A percentile compares a stretch with the other conserved stretches of the same genome.
phyloP scores from a whole-genome alignment of 352 stramenopile species.

The Aphanomyces euteiches region DNA sequence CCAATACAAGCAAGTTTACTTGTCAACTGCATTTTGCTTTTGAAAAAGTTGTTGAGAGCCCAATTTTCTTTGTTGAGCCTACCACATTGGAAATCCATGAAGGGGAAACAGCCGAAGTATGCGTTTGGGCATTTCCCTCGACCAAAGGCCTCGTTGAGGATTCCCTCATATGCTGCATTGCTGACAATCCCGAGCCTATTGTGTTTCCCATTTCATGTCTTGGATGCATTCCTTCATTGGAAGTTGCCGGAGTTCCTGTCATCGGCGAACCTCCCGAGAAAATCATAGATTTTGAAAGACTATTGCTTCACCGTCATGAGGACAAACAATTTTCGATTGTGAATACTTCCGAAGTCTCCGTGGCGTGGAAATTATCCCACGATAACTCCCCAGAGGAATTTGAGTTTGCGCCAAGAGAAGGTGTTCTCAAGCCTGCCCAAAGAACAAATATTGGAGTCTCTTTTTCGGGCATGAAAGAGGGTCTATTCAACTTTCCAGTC shows the following conservation, averaged over 20 bases:
- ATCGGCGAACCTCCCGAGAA: slow-evolving; percentile 38
- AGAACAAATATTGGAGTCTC: slow-evolving; percentile 53
- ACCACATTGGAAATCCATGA: slow-evolving; percentile 65
- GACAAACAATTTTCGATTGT: slow-evolving; percentile 84
- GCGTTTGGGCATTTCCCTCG: slow-evolving; percentile 87
- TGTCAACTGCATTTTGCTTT: slow-evolving; percentile 64
- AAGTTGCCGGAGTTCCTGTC: slow-evolving; percentile 47
- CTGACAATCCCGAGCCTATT: slow-evolving; percentile 88
- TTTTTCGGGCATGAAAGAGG: slow-evolving; percentile 68
- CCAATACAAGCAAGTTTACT: slow-evolving; percentile 79
- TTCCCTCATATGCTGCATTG: slow-evolving; percentile 83
- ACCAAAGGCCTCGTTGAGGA: slow-evolving; percentile 62
- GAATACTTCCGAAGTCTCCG: slow-evolving; percentile 73
- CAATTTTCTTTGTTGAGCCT: slow-evolving; percentile 75
- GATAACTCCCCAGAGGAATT: slow-evolving; percentile 56
- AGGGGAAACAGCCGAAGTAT: slow-evolving; percentile 88
- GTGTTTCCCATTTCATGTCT: slow-evolving; percentile 82
- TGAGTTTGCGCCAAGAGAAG: slow-evolving; percentile 63
- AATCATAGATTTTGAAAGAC: slow-evolving; percentile 87
- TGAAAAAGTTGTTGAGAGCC: slow-evolving; percentile 31
- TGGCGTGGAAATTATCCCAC: slow-evolving; percentile 59
- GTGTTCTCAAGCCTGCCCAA: slow-evolving; percentile 68
- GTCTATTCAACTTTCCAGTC: slow-evolving; percentile 57
- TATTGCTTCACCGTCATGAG: slow-evolving; percentile 86
- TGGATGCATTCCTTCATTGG: slow-evolving; percentile 75